A percentile compares a stretch with the other conserved stretches of the same genome.
Conservation (phyloP, 352 stramenopile genomes). For the Pythium biforme region DNA sequence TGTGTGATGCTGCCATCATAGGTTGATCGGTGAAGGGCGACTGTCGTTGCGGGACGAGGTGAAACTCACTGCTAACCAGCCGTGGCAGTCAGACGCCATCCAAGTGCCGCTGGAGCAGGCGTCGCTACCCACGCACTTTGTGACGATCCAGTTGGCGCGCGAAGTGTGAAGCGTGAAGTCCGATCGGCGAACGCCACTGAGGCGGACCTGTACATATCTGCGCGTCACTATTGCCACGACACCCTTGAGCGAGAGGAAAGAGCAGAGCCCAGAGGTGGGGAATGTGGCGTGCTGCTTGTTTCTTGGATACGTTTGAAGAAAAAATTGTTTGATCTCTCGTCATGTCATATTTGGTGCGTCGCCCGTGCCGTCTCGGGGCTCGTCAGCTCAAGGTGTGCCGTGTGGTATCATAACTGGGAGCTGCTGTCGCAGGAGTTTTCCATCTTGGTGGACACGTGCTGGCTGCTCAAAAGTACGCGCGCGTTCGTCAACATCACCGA, state of each 20-base stretch:
- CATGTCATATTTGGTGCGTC: constrained; percentile 67
- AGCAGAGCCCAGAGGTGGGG: too few relatives aligned
- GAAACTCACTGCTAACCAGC: too few relatives aligned
- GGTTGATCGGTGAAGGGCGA: neutral
- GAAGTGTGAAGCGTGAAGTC: too few relatives aligned
- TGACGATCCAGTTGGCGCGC: constrained; percentile 3
- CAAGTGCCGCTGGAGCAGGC: neutral
- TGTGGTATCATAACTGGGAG: constrained; percentile 58
- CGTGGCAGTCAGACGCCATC: neutral
- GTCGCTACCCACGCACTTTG: neutral
- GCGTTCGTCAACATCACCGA: constrained; percentile 83
- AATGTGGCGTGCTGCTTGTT: too few relatives aligned
- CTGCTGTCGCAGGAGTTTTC: constrained; percentile 57
- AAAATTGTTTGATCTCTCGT: too few relatives aligned
- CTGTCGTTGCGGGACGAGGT: neutral
- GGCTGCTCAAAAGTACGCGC: constrained; percentile 70
- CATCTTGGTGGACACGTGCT: constrained; percentile 67
- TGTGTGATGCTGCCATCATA: too few relatives aligned
- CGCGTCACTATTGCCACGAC: too few relatives aligned
- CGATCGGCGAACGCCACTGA: too few relatives aligned
- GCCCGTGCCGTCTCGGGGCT: constrained; percentile 65
- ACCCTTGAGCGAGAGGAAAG: too few relatives aligned
- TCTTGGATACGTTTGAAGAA: too few relatives aligned
- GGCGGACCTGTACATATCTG: too few relatives aligned
- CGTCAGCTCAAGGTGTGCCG: constrained; percentile 77